These are phyloP conservation scores for Meripilus lineatus DNA, from an alignment of 1,284 basidiomycete genomes.

Conservation along the genomic window DNA sequence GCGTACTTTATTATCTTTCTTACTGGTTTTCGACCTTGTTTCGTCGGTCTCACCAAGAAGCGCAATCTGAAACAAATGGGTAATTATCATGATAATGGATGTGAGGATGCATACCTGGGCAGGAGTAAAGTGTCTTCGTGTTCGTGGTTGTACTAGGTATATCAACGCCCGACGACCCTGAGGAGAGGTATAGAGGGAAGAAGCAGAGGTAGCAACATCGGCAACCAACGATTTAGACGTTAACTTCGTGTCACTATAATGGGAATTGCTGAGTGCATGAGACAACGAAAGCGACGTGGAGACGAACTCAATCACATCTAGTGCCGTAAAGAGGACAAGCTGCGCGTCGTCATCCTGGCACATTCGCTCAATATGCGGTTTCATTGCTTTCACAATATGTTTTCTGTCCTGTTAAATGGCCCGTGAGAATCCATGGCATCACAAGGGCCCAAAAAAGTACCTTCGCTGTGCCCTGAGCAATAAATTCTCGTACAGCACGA, in stretches of 20 bases:
- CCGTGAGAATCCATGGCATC: no score
- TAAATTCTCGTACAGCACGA: conserved; percentile 77
- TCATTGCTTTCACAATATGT: conserved; percentile 79
- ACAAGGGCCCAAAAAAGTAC: no score
- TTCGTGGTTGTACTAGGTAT: conserved; percentile 77
- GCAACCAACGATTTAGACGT: conserved; percentile 73
- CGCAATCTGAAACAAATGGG: conserved; percentile 43
- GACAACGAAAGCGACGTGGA: not conserved
- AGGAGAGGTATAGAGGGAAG: conserved; percentile 48
- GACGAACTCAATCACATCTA: conserved; percentile 80
- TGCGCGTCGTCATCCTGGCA: conserved; percentile 85
- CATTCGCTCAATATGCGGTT: conserved; percentile 83
- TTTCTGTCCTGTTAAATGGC: conserved; percentile 73
- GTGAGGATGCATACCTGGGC: conserved; percentile 29
- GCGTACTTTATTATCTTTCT: conserved; percentile 64
- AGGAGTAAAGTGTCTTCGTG: conserved; percentile 78
- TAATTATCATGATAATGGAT: not conserved
- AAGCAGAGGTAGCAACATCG: conserved; percentile 51
- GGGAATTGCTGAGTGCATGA: not conserved
- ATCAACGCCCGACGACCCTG: conserved; percentile 76
- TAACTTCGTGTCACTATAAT: conserved; percentile 77
- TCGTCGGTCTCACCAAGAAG: conserved; percentile 68
- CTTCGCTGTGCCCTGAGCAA: conserved; percentile 78
- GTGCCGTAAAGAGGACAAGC: conserved; percentile 80
- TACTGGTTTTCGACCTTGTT: conserved; percentile 64